Base-by-base conservation (phyloP, 1,139 yeast genomes). In the Eremothecium cymbalariae region DNA sequence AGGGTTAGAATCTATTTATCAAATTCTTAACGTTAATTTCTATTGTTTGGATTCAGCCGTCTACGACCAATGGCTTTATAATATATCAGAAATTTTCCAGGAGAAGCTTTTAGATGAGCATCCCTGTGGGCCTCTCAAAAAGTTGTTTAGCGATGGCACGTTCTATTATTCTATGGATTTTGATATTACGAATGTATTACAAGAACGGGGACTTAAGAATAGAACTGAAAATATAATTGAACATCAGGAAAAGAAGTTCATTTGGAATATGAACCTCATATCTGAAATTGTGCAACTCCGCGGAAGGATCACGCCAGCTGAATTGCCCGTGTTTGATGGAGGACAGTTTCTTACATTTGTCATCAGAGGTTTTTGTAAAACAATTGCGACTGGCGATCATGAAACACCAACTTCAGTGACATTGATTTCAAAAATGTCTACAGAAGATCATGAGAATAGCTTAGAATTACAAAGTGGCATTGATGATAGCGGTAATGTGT, bases 401-500 rank as follows among this genome's bases (percentile, higher is more conserved):
- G 44, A 39, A 14, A 69, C 66, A 17, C 70, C 70, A 8, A 39
- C 53, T 0, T 55, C 77, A 13, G 52, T 80, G 31, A 77, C 90
- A 0, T 60, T 80, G 2, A 74, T 80, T 7, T 72, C 85, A 1
- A 77, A 77, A 50, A 81, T 79, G 37, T 72, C 79, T 2, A 73
- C 82, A 38, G 66, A 68, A 25, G 75, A 72, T 43, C 65, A 64
- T 25, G 80, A 80, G 1, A 72, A 76, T 2, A 59, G 78, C 2
- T 74, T 78, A 48, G 85, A 84, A 0, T 71, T 75, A 21, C 72
- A 73, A 60, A 30, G 31, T 12, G 85, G 88, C 13, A 67, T 79
- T 41, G 85, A 78, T 52, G 86, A 79, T 39, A 74, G 75, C 32
- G 90, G 90, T 0, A 65, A 69, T 25, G 81, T 76, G 4, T 67